phyloP scores from a whole-genome alignment of 495 filamentous ascomycete species.

The Platismatia glauca region DNA sequence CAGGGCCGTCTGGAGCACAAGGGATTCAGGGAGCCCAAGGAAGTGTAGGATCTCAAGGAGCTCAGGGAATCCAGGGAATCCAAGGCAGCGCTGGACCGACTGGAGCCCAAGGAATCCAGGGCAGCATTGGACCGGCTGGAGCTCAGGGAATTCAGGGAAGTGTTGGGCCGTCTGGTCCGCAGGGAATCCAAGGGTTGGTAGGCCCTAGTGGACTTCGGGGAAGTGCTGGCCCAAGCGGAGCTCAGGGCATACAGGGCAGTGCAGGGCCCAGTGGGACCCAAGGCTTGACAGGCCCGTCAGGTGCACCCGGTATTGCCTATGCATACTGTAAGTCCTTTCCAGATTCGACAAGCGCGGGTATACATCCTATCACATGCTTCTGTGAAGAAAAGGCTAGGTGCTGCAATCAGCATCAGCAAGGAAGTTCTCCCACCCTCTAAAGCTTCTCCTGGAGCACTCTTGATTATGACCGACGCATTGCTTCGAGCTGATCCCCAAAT shows the following conservation, averaged over 20 bases:
- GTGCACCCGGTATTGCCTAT: slow-evolving; percentile 5
- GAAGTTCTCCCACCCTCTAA: not conserved
- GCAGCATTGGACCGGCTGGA: not conserved
- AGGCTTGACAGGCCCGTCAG: slow-evolving; percentile 2
- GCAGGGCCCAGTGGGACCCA: slow-evolving; percentile 4
- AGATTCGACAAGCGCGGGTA: not conserved
- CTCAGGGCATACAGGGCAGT: not conserved
- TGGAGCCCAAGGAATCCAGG: slow-evolving; percentile 3
- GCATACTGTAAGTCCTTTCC: not conserved
- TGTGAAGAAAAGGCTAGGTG: not conserved
- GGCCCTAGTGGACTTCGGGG: too few species aligned
- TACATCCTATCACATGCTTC: not conserved
- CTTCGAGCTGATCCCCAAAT: too few species aligned
- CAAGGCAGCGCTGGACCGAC: slow-evolving; percentile 1
- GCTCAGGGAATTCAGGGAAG: not conserved
- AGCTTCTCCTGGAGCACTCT: too few species aligned
- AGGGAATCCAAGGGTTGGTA: too few species aligned
- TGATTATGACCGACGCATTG: too few species aligned
- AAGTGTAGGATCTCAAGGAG: not conserved
- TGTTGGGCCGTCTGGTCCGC: not conserved
- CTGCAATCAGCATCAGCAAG: not conserved
- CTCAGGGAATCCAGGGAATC: not conserved
- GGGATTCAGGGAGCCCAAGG: not conserved
- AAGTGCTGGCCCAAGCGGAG: too few species aligned
- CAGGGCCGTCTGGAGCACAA: not conserved